These are phyloP conservation scores for Drosera spatulata DNA, from an alignment of 179 eudicot species.

Conservation along the genomic window DNA sequence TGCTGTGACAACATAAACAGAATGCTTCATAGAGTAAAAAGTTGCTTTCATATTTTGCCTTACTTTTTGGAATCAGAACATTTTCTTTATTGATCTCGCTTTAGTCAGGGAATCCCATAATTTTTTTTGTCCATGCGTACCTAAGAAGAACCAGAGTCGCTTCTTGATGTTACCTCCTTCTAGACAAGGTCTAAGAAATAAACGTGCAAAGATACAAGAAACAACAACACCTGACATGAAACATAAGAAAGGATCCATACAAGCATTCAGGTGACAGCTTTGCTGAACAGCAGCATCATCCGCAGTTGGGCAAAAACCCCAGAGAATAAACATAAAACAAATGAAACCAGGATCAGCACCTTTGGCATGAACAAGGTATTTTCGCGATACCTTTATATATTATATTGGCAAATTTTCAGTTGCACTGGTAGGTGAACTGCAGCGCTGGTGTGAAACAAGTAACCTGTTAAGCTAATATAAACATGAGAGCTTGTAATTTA, in stretches of 20 bases:
- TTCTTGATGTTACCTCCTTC: no score
- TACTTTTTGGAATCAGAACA: background rate
- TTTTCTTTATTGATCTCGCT: background rate
- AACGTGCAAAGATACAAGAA: no score
- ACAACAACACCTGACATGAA: no score
- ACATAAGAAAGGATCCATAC: conserved; percentile 20
- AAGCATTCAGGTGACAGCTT: conserved; percentile 22
- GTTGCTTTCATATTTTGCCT: background rate
- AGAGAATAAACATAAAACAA: background rate
- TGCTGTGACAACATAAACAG: background rate
- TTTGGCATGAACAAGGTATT: background rate
- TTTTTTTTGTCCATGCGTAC: no score
- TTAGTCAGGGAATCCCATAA: no score
- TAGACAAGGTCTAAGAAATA: no score
- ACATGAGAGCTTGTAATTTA: background rate
- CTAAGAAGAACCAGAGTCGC: no score
- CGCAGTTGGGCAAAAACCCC: background rate
- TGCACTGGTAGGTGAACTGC: conserved; percentile 63
- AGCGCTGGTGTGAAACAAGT: conserved; percentile 40
- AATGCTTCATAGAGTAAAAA: background rate
- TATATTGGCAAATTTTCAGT: conserved; percentile 16
- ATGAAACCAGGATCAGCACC: background rate
- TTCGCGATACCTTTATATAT: background rate
- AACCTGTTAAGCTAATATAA: conserved; percentile 1
- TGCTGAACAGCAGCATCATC: conserved; percentile 11